Evolutionary conservation across 2,329 filamentous ascomycete species (phyloP), one percentile per base, ranked within the genome.

Genomic region (Colletotrichum tropicicola): DNA sequence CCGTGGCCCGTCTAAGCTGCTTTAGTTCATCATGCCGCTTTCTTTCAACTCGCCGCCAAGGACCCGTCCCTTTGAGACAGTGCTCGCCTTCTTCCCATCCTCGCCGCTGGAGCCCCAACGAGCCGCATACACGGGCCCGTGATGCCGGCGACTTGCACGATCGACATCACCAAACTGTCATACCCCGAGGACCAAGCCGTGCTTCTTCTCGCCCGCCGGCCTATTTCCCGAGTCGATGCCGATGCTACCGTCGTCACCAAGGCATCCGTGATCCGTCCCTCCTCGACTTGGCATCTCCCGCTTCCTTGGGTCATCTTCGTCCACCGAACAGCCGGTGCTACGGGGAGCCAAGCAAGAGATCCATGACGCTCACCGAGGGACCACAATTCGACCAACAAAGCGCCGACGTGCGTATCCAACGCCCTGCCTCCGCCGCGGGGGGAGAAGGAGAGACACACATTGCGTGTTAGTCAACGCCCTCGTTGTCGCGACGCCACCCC

Each of bases 1-100:
- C 28, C 56, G 35, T 65, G 57, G 13, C 45, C 13, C 25, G 7
- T 12, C 49, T 45, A 54, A 41, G 25, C n/a, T 45, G 47, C 19
- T 35, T 49, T 23, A 17, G 43, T 30, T 12, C 48, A 25, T 15
- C 27, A 4, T 39, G 9, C n/a, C 25, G 47, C 25, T 48, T 17
- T 10, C 49, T 55, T 60, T 49, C 57, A 43, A 27, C 19, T 35
- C 43, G n/a, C 23, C 17, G 48, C 41, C 60, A 49, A 64, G 39
- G 19, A 28, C 5, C 12, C 35, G 35, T 19, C 13, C 12, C 25
- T 30, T 27, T 19, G 28, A 35, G 23, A 27, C n/a, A n/a, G n/a
- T n/a, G n/a, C n/a, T n/a, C n/a, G n/a, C 15, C 52, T 23, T 55
- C 17, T 21, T 49, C 23, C 41, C 41, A 49, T 25, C 23, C 7